Evolutionary conservation across 306 rosid species (phyloP), one percentile per base, ranked within the genome.

Genomic region (Fagus crenata): DNA sequence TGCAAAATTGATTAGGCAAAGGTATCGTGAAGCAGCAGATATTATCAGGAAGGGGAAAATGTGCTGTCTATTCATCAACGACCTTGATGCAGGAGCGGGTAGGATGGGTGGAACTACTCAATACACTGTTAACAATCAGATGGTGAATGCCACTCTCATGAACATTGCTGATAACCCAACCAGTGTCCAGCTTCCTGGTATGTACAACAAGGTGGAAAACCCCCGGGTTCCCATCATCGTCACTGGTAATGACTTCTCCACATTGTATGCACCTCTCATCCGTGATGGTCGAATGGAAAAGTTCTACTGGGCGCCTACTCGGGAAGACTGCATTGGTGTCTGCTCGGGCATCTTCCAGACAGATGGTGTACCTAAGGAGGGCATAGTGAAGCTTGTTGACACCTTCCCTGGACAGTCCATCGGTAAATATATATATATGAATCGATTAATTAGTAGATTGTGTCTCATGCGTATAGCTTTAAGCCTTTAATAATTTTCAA

Each of bases 271-370:
- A 33, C 96, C 96, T 79, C 91, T 91, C 75, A 89, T 91, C 36
- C 96, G 96, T 9, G 96, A 91, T 80, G 96, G 96, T 0, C 92
- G 96, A 0, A 91, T 91, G 96, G 96, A 89, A 71, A 91, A 91
- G 46, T 91, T 91, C 84, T 89, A 91, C 56, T 91, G 96, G 96
- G 92, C 96, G 0, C 96, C 96, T 40, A 89, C 96, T 40, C 67
- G 93, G 0, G 96, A 91, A 5, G 93, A 91, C 64, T 15, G 88
- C 28, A 84, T 91, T 33, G 96, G 96, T 75, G 93, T 89, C 39
- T 91, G 96, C 84, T 65, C 77, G 2, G 96, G 96, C 18, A 91
- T 91, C 53, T 89, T 91, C 79, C 64, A 83, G 53, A 69, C 81
- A 6, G 92, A 89, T 69, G 73, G 71, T 49, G 36, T 89, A 40